Base-by-base conservation (phyloP, 345 rosid species). In the Hibiscus mutabilis region DNA sequence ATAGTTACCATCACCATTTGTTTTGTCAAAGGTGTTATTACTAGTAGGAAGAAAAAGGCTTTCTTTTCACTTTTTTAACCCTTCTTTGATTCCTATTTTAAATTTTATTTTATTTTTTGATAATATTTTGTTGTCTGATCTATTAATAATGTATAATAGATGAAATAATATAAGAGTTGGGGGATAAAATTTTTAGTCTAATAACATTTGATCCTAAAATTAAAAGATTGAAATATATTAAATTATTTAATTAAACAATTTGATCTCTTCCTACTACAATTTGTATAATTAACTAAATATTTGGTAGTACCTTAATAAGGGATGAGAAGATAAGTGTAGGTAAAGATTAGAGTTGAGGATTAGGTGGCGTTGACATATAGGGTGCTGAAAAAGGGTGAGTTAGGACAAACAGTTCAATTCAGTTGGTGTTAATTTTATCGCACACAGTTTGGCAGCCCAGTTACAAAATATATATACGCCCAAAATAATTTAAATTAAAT, bases 31-130 rank as follows among this genome's bases (percentile, higher is more conserved):
- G 35, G 78, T 79, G 74, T 56, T 71, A 49, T 57, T 15, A 21
- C 2, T 33, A 5, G 13, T 9, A 73, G 57, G 68, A 80, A 76
- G 67, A 78, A 74, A 81, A 77, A 60, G 4, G 0, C 9, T 9
- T 40, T 71, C 74, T 79, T 85, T 78, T 77, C 47, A 65, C 73
- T 60, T 70, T 73, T 79, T 74, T 61, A 16, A 6, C 69, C 79
- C 74, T 74, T 77, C 69, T 71, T 69, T n/a, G n/a, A n/a, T n/a
- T n/a, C n/a, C n/a, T n/a, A n/a, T n/a, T n/a, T n/a, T n/a, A n/a
- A n/a, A n/a, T n/a, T n/a, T n/a, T n/a, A n/a, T n/a, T n/a, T n/a
- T n/a, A n/a, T n/a, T n/a, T n/a, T n/a, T n/a, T n/a, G n/a, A n/a
- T n/a, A n/a, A n/a, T n/a, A n/a, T n/a, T n/a, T n/a, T n/a, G n/a